Evolutionary conservation across 768 basidiomycete species (phyloP), one percentile per base, ranked within the genome.

Genomic region (Tricholoma bakamatsutake): DNA sequence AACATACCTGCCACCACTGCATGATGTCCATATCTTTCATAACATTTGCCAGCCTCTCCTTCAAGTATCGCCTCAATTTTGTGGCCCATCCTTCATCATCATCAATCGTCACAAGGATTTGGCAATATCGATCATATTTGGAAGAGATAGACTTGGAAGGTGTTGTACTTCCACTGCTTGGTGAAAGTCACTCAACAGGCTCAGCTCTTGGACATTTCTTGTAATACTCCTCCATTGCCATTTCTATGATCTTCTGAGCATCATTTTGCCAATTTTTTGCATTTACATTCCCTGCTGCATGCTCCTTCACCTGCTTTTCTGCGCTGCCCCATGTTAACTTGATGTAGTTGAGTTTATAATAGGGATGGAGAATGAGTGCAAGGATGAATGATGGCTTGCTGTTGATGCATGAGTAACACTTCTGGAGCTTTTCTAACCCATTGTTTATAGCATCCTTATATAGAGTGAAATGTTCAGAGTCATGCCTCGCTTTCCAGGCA

Each of bases 261-360:
- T 63, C 58, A n/a, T 61, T 59, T 49, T 64, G 62, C 62, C 64
- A 65, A 28, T 65, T 58, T 39, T 64, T 64, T 24, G 64, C 59
- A 35, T 42, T 57, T 3, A 37, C 56, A 21, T 70, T 65, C 46
- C 71, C 69, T 0, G 58, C 50, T 0, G 53, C 53, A 1, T n/a
- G n/a, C n/a, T n/a, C 70, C 63, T 13, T 66, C 67, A 66, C 69
- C 68, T 3, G 43, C n/a, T n/a, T 37, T 30, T 59, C n/a, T 35
- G 64, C 39, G n/a, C n/a, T n/a, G n/a, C n/a, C n/a, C n/a, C n/a
- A n/a, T n/a, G n/a, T n/a, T n/a, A n/a, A n/a, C n/a, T n/a, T n/a
- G 18, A 67, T 66, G 52, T 68, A 72, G 0, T 45, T 17, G 0
- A 71, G 57, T 30, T 71, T 71, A 52, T 62, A 71, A 43, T 69